Percentiles rank a stretch among this genome's conserved stretches.
These are phyloP conservation scores for Chaetomium fimeti DNA, from an alignment of 495 filamentous ascomycete genomes.

Conservation along the genomic window DNA sequence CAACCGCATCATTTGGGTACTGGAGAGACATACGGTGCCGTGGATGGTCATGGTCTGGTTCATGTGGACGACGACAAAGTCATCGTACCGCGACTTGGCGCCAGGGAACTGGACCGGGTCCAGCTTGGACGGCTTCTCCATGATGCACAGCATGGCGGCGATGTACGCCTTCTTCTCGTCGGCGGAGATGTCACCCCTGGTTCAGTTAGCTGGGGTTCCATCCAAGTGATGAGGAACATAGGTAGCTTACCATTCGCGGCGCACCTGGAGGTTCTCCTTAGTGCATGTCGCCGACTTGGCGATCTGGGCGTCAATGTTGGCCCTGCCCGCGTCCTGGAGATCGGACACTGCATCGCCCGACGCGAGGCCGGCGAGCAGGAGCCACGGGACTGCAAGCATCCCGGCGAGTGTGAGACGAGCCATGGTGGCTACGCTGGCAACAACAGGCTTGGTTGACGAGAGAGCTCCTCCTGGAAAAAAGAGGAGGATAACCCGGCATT, in stretches of 20 bases:
- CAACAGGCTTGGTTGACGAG: constrained; percentile 4
- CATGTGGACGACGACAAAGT: constrained; percentile 68
- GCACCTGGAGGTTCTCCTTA: constrained; percentile 46
- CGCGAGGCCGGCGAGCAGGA: constrained; percentile 29
- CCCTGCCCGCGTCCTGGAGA: constrained; percentile 44
- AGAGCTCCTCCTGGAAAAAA: neutral
- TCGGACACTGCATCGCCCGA: constrained; percentile 44
- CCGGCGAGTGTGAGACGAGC: constrained; percentile 28
- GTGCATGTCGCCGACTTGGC: constrained; percentile 50
- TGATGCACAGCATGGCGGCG: constrained; percentile 64
- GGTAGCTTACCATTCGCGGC: constrained; percentile 51
- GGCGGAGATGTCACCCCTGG: constrained; percentile 52
- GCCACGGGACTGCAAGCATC: constrained; percentile 35
- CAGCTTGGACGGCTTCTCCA: constrained; percentile 51
- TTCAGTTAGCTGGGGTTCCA: neutral
- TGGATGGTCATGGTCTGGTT: constrained; percentile 62
- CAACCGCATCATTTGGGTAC: neutral
- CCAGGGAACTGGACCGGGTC: constrained; percentile 40
- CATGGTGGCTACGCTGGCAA: constrained; percentile 24
- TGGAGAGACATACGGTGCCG: constrained; percentile 37
- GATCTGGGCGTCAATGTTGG: constrained; percentile 40
- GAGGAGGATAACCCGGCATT: neutral
- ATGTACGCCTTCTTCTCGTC: constrained; percentile 59
- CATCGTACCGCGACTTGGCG: constrained; percentile 55
- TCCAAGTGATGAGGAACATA: neutral